phyloP scores from a whole-genome alignment of 2,329 filamentous ascomycete genomes.

The Nemania sp. region DNA sequence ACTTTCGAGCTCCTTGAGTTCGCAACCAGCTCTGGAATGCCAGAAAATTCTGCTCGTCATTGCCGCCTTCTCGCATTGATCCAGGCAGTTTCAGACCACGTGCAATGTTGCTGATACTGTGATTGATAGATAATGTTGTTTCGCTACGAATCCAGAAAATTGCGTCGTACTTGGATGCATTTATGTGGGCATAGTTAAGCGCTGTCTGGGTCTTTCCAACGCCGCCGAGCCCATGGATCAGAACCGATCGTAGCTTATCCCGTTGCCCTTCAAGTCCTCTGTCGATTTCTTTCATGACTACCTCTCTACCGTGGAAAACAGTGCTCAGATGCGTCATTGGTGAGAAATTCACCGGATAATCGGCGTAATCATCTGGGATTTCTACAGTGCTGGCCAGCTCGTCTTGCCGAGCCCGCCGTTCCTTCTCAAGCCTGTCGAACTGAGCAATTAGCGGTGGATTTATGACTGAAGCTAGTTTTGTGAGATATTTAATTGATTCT shows the following conservation, averaged over 20 bases:
- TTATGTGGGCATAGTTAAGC: not conserved
- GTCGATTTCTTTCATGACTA: not conserved
- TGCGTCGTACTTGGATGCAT: not conserved
- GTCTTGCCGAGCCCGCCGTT: not conserved
- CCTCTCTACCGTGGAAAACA: not conserved
- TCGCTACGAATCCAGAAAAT: slow-evolving; percentile 4
- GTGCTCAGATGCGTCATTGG: not conserved
- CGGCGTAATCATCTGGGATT: not conserved
- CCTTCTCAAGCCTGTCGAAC: not conserved
- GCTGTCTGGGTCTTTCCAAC: not conserved
- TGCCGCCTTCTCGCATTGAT: not conserved
- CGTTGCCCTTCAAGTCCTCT: not conserved
- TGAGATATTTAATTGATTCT: not conserved
- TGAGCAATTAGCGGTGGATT: not conserved
- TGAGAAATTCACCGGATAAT: not conserved
- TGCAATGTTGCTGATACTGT: not conserved
- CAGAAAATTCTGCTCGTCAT: not conserved
- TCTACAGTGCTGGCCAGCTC: not conserved
- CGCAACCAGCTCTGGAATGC: not conserved
- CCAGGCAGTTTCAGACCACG: not conserved
- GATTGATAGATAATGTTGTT: not conserved
- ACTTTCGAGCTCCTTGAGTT: not conserved
- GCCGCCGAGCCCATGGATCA: not conserved
- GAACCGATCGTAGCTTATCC: not conserved
- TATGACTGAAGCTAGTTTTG: not conserved